Base-by-base conservation (phyloP, 2,329 filamentous ascomycete species). In the Aspergillus amoenus region DNA sequence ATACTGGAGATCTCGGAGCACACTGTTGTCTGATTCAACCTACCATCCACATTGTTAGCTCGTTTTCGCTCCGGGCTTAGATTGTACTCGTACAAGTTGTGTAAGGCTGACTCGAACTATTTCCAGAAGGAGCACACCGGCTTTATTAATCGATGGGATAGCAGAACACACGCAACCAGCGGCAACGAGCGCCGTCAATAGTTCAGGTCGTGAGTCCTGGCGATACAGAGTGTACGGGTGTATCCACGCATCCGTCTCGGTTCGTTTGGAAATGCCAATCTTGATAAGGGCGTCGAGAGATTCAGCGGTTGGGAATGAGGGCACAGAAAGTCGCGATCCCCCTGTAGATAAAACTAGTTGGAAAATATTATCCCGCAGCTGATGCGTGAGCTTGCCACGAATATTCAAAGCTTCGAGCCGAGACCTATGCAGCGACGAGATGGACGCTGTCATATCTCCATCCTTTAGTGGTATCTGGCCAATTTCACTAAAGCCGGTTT, bases 1-100 rank as follows among this genome's bases (percentile, higher is more conserved):
- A 18, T 55, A 55, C 18, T 55, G 52, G 11, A 55, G 17, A 22
- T 55, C 52, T 8, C 52, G 52, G 3, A 55, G 17, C 18, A 55
- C 52, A 21, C 52, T 55, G 40, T 55, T 55, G 34, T 55, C 52
- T 13, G 52, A 49, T 21, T 55, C 52, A 21, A 48, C 52, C 52
- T 50, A 37, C 27, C 8, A 11, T 30, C 8, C 5, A 11, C 17
- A 13, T 18, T 5, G 21, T 41, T 50, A 50, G 21, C 6, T 13
- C 9, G 21, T 4, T 17, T 45, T 22, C 44, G 12, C 1, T 7
- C 7, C 2, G 11, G 15, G 2, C 11, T 5, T 18, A 11, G 21
- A 7, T 12, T 5, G 6, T 43, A 12, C 11, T n/a, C 45, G 32
- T 49, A 55, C 52, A n/a, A 55, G 52, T 7, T 49, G 24, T 24